phyloP scores from a whole-genome alignment of 2,329 filamentous ascomycete genomes.

The Botryotinia convoluta region DNA sequence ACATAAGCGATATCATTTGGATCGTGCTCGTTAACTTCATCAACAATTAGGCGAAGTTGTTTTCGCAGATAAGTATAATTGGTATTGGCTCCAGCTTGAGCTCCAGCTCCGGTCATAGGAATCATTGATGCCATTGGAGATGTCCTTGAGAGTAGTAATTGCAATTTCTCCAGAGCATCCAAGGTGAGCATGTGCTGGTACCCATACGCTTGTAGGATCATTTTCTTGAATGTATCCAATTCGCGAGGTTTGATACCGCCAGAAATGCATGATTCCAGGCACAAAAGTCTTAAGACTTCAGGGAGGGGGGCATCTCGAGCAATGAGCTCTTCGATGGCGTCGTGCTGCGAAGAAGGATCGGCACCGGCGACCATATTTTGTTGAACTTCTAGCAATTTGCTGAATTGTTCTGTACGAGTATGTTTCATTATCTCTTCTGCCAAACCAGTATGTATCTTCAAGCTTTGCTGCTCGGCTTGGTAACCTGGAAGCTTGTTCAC shows the following conservation, averaged over 20 bases:
- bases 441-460: conserved; percentile 88
- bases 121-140: conserved; percentile 80
- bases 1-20: conserved; percentile 97
- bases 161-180: conserved; percentile 82
- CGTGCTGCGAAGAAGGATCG: conserved; percentile 85
- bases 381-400: conserved; percentile 84
- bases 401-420: conserved; percentile 86
- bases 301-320: conserved; percentile 76
- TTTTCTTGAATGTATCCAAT: conserved; percentile 81
- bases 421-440: conserved; percentile 95
- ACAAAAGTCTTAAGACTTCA: conserved; percentile 81
- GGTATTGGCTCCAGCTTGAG: conserved; percentile 64
- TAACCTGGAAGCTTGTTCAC: conserved; percentile 91
- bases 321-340: conserved; percentile 92
- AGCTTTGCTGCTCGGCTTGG: conserved; percentile 86
- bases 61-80: conserved; percentile 90
- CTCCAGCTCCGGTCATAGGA: conserved; percentile 62
- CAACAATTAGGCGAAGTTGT: conserved; percentile 82
- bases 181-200: conserved; percentile 93
- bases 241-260: conserved; percentile 87
- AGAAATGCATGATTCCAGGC: conserved; percentile 85
- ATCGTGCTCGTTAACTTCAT: conserved; percentile 93
- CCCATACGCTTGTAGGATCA: conserved; percentile 89
- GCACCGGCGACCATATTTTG: conserved; percentile 91
- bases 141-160: conserved; percentile 74